Evolutionary conservation across 2,329 filamentous ascomycete genomes (phyloP).

Genomic region (Reticulascus tulasneorum): DNA sequence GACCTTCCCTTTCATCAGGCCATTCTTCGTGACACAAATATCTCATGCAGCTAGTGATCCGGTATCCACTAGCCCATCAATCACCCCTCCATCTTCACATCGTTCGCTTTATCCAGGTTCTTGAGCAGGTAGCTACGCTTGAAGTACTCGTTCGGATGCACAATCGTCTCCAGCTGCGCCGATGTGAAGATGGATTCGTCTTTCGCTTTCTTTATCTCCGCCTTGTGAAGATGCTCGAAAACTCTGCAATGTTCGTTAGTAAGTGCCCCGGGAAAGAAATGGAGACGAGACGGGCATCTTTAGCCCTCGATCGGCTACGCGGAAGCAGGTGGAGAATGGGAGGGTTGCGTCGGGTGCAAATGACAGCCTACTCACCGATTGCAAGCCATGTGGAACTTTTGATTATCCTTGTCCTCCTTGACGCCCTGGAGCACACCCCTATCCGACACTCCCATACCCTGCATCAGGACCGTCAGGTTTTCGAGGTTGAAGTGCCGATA

Average conservation of each 20-base stretch:
- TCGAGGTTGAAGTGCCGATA: constrained; percentile 90
- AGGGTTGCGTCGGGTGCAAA: no score
- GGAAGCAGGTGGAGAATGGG: no score
- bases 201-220: constrained; percentile 71
- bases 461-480: constrained; percentile 73
- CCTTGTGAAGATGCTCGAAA: constrained; percentile 82
- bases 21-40: constrained; percentile 6
- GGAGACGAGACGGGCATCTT: not conserved
- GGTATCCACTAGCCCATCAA: no score
- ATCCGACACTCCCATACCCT: constrained; percentile 76
- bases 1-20: constrained; percentile 5
- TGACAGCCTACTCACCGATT: constrained; percentile 59
- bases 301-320: no score
- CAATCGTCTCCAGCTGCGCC: constrained; percentile 85
- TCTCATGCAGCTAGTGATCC: not conserved
- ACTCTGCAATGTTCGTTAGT: constrained; percentile 48
- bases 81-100: constrained; percentile 56
- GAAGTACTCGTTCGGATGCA: constrained; percentile 97
- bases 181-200: constrained; percentile 68
- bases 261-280: not conserved
- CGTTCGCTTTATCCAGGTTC: constrained; percentile 59
- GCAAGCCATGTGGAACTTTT: constrained; percentile 91
- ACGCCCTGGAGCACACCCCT: constrained; percentile 74
- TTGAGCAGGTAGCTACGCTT: constrained; percentile 89
- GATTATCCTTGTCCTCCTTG: constrained; percentile 82